Percentiles rank a stretch among this genome's conserved stretches.
phyloP scores from a whole-genome alignment of 2,329 filamentous ascomycete genomes.

The Tolypocladium guangdongense region DNA sequence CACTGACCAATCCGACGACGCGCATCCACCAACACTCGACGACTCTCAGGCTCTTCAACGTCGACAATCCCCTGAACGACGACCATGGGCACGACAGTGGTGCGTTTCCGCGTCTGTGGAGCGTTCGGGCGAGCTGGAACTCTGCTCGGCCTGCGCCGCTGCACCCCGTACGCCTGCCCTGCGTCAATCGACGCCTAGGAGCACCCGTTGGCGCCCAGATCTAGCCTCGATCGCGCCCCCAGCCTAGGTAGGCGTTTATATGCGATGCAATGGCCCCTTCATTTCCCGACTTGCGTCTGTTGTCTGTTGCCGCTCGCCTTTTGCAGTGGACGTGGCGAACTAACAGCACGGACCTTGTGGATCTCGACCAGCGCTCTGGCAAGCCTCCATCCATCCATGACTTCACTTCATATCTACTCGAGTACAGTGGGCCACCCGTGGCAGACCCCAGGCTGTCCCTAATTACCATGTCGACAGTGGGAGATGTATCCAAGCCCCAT shows the following conservation, averaged over 20 bases:
- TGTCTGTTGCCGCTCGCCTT: neutral
- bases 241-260: neutral
- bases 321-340: neutral
- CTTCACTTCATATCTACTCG: no score
- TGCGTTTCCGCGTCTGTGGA: no score
- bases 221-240: neutral
- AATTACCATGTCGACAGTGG: no score
- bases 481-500: neutral
- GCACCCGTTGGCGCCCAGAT: neutral
- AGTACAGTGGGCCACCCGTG: no score
- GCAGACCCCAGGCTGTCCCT: neutral
- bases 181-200: no score
- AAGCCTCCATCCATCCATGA: no score
- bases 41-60: neutral
- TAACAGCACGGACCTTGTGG: no score
- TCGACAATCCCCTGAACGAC: neutral
- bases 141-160: no score
- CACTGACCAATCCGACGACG: neutral
- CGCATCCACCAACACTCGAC: neutral
- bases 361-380: no score
- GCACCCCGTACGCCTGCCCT: no score
- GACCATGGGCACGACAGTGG: neutral
- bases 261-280: neutral
- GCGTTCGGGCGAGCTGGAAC: no score
- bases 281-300: neutral